phyloP scores from a whole-genome alignment of 805 yeast species.

The Cyberlindnera mrakii region DNA sequence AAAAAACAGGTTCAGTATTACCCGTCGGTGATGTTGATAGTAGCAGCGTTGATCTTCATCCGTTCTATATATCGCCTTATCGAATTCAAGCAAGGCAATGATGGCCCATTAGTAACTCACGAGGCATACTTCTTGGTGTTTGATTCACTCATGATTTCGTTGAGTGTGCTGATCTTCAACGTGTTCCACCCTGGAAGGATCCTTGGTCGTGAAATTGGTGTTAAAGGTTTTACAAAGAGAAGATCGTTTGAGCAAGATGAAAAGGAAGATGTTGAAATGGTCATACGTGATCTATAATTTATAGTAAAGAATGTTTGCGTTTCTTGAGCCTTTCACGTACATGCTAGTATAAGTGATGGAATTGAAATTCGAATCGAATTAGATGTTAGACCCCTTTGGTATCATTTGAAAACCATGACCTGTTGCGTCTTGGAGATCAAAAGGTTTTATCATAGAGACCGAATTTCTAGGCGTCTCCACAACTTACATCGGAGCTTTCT shows the following conservation, averaged over 20 bases:
- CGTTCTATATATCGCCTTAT: slow-evolving; percentile 70
- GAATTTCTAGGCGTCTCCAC: no score
- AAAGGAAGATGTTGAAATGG: not conserved
- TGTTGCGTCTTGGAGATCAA: no score
- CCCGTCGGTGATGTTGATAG: slow-evolving; percentile 38
- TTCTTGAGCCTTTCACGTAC: no score
- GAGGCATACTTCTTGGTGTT: slow-evolving; percentile 57
- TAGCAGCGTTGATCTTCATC: slow-evolving; percentile 49
- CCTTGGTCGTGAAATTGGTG: slow-evolving; percentile 24
- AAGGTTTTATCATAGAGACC: no score
- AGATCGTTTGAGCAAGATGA: slow-evolving; percentile 4
- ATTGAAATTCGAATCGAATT: no score
- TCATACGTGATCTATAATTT: not conserved
- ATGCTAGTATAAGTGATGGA: no score
- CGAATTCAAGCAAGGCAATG: slow-evolving; percentile 71
- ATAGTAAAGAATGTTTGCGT: no score
- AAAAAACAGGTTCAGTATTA: slow-evolving; percentile 22
- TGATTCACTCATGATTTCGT: slow-evolving; percentile 57
- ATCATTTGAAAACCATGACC: no score
- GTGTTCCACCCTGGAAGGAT: slow-evolving; percentile 61
- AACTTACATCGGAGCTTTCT: no score
- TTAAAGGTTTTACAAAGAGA: slow-evolving; percentile 4
- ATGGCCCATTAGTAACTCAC: slow-evolving; percentile 54
- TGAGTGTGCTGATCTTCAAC: slow-evolving; percentile 42
- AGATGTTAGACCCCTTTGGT: no score